phyloP scores from a whole-genome alignment of 768 basidiomycete species.

The Psilocybe tampanensis region DNA sequence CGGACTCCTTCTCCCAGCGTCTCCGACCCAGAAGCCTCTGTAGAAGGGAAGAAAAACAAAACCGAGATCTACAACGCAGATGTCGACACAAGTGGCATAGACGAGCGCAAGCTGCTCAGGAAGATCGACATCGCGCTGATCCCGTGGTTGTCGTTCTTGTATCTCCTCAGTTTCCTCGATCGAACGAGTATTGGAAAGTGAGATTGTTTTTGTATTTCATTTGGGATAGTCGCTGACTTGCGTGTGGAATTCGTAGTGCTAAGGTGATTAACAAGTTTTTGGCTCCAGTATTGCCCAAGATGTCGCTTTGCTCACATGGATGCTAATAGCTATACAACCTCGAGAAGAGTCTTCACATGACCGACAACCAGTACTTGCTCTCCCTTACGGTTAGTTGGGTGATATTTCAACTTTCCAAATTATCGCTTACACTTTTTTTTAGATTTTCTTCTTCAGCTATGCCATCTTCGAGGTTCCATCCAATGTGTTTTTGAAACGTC shows the following conservation, averaged over 20 bases:
- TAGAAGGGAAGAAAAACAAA: constrained; percentile 22
- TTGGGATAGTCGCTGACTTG: constrained; percentile 7
- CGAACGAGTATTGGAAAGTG: constrained; percentile 56
- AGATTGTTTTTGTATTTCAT: constrained; percentile 19
- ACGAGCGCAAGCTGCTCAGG: constrained; percentile 70
- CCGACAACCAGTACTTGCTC: constrained; percentile 66
- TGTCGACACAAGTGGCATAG: constrained; percentile 59
- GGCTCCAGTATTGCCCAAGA: neutral
- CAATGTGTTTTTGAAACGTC: constrained; percentile 70
- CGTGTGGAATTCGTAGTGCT: constrained; percentile 35
- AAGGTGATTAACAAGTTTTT: constrained; percentile 33
- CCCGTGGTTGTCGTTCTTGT: constrained; percentile 75
- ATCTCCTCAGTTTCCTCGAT: constrained; percentile 70
- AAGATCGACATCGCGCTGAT: constrained; percentile 71
- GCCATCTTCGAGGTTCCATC: constrained; percentile 79
- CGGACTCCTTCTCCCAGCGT: constrained; percentile 21
- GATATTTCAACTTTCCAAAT: neutral
- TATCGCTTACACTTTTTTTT: neutral
- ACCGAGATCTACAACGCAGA: constrained; percentile 44
- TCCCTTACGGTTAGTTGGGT: constrained; percentile 50
- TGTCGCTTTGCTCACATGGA: neutral
- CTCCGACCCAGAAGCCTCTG: constrained; percentile 31
- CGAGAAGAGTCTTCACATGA: constrained; percentile 57
- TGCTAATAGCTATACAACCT: constrained; percentile 60
- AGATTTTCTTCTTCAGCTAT: constrained; percentile 64